Base-by-base conservation (phyloP, 495 filamentous ascomycete species). In the Neurospora pannonica region DNA sequence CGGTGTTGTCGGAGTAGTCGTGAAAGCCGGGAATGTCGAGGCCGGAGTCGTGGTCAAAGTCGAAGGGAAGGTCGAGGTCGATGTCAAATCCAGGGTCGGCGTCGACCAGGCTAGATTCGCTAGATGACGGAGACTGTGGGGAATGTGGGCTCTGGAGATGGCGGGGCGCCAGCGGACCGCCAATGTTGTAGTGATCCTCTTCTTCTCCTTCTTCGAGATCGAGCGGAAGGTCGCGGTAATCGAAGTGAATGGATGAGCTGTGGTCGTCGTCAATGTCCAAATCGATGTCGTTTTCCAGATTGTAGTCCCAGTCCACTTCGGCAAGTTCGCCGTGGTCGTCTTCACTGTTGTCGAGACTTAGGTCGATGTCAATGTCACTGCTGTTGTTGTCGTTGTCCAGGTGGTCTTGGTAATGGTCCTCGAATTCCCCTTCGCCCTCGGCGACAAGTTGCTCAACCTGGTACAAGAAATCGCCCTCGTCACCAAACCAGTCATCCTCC, bases 11-110 rank as follows among this genome's bases (percentile, higher is more conserved):
- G 19, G 42, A 46, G 42, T 46, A 46, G 17, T n/a, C 42, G 42
- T 62, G 24, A 8, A 62, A 17, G 54, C 54, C 54, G 2, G 28
- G 54, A 4, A 62, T 62, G 54, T 62, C 54, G 6, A 62, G 54
- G 2, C 2, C 28, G 7, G 31, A 67, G 54, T 67, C 28, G 54
- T 34, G 54, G 15, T 67, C 54, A 67, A 67, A 17, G 19, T 31
- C 36, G 15, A 31, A 34, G 8, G 31, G 31, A 39, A 69, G 36
- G 36, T 39, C 36, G 72, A 31, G 24, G 24, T 69, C 72, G 46
- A 73, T 24, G 54, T 73, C 48, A 15, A 70, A 71, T 38, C 40
- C 70, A 42, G 40, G 40, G 70, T 71, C 70, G 38, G 70, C 36
- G 54, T 62, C 24, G 54, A 6, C 24, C 6, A 67, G 54, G 54